Evolutionary conservation across 2,329 filamentous ascomycete genomes (phyloP), one percentile per base, ranked within the genome.

Genomic region (Saccharata proteae): DNA sequence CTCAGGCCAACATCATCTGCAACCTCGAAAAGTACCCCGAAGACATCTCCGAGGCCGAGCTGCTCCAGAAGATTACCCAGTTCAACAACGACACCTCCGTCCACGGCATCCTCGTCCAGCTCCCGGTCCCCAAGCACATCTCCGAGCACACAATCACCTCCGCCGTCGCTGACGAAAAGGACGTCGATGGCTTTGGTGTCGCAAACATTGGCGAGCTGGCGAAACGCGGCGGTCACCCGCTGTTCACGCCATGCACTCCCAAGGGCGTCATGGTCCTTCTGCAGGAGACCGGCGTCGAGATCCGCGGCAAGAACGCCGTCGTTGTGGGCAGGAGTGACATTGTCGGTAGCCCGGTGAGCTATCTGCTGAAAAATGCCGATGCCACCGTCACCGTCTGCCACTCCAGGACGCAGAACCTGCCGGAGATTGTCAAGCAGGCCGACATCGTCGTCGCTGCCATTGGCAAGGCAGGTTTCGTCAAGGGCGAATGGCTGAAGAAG

Each of bases 371-470:
- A 58, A 92, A 93, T 49, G 88, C 90, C 26, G 82, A 98, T 57
- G 90, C 90, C 26, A 98, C 90, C 17, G 90, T 98, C 44, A 96
- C 88, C 3, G 75, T 93, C 33, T 96, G 90, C 62, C 90, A 98
- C 59, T 93, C 85, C 40, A 80, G 78, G 62, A 96, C 86, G 4
- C 59, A 73, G 37, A 69, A 80, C 45, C 61, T 96, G 22, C 64
- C 77, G 36, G 69, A 74, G 13, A 69, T 88, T 40, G 62, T 96
- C 49, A 86, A 82, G 64, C 65, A 69, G 35, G 90, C 90, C 24
- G 90, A 98, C 51, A 75, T 98, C 38, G 67, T 98, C 28, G 74
- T 98, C 32, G 86, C 85, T 17, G 90, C 90, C 35, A 93, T 98
- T 57, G 90, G 90, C 18, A 69, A 83, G 53, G 69, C 88, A 6